phyloP scores from a whole-genome alignment of 1,139 yeast species.

The Oligophagozyma castellii region DNA sequence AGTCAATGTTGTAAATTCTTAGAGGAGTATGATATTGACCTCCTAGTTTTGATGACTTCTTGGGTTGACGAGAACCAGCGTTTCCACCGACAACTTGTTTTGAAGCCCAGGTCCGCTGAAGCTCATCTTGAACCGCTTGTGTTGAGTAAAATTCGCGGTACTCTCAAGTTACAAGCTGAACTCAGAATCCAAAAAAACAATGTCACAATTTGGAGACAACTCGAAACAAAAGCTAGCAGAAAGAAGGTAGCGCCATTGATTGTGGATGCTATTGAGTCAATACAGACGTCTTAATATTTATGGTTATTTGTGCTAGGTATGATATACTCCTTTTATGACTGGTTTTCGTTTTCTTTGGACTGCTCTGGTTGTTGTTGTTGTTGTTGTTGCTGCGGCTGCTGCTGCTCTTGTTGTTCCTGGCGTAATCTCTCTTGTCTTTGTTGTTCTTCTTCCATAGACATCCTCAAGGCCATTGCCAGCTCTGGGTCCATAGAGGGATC shows the following conservation, averaged over 20 bases:
- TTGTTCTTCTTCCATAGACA: constrained; percentile 32
- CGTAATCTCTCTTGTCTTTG: constrained; percentile 28
- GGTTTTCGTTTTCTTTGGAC: too few relatives aligned
- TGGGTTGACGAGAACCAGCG: constrained; percentile 29
- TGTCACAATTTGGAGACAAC: constrained; percentile 35
- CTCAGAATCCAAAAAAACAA: neutral
- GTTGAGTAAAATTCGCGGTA: neutral
- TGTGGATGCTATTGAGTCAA: constrained; percentile 8
- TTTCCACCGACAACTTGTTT: constrained; percentile 47
- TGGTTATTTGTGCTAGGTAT: neutral
- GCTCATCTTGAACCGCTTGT: neutral
- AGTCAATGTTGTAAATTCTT: constrained; percentile 29
- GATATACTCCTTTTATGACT: constrained; percentile 1
- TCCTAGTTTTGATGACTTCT: constrained; percentile 50
- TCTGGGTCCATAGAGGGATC: constrained; percentile 97
- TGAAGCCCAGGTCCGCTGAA: constrained; percentile 14
- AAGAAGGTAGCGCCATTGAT: constrained; percentile 69
- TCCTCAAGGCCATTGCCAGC: constrained; percentile 72
- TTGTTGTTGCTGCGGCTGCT: neutral
- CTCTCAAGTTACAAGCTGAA: neutral
- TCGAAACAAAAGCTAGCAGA: constrained; percentile 50
- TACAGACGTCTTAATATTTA: constrained; percentile 1
- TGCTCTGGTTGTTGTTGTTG: neutral
- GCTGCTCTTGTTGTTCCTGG: constrained; percentile 13
- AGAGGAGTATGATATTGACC: constrained; percentile 33